Conservation (phyloP, 75 land plant genomes). For the Azolla pinnata region DNA sequence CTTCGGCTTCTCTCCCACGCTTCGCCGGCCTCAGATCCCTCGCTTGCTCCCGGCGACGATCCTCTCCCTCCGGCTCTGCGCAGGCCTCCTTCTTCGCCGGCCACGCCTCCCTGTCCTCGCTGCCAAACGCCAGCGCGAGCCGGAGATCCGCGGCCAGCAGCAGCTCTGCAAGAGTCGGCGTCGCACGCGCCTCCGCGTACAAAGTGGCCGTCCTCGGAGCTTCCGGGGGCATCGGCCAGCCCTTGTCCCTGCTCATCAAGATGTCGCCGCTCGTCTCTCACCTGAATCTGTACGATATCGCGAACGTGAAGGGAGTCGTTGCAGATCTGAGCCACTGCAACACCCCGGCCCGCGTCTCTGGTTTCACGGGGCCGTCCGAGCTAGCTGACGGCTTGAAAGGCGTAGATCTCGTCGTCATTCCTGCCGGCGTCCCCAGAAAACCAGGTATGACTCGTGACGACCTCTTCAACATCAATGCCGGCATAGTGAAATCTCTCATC, state of each 20-base stretch:
- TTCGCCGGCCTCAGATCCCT: background rate
- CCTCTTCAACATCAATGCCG: slow-evolving; percentile 88
- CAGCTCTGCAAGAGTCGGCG: slow-evolving; percentile 9
- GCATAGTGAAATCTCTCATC: slow-evolving; percentile 57
- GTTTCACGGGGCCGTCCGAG: slow-evolving; percentile 66
- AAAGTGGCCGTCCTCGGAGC: slow-evolving; percentile 85
- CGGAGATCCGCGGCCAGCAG: background rate
- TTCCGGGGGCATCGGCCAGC: slow-evolving; percentile 88
- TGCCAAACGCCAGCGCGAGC: background rate
- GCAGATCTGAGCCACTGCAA: slow-evolving; percentile 92
- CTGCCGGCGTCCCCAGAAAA: slow-evolving; percentile 84
- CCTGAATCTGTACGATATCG: slow-evolving; percentile 76
- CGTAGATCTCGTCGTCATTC: slow-evolving; percentile 68
- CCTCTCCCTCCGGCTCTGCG: background rate
- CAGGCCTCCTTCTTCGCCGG: background rate
- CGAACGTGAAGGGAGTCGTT: slow-evolving; percentile 81
- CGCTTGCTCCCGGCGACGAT: too few species aligned
- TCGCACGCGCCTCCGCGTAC: slow-evolving; percentile 46
- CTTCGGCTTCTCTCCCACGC: background rate
- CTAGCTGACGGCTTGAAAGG: slow-evolving; percentile 51
- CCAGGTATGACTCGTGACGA: slow-evolving; percentile 89
- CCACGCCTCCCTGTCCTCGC: slow-evolving; percentile 1
- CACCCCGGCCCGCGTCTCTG: slow-evolving; percentile 64
- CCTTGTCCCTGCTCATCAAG: slow-evolving; percentile 62
- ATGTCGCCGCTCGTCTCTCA: slow-evolving; percentile 71